These are phyloP conservation scores for Elaeis guineensis DNA, from an alignment of 176 grass and related monocot genomes.

Conservation along the genomic window DNA sequence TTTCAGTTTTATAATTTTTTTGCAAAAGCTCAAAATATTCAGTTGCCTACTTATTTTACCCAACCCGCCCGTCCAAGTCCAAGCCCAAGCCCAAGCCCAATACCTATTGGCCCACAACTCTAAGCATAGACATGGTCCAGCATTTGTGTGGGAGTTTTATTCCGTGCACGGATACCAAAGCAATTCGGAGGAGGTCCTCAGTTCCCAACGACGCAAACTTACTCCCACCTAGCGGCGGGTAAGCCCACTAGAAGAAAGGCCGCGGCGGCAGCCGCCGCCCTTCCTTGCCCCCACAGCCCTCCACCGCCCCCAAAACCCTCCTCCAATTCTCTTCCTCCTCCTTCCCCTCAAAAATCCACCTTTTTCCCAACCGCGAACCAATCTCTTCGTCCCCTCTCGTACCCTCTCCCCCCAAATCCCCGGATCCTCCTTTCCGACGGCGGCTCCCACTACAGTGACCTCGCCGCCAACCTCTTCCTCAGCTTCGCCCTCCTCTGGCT, in stretches of 20 bases:
- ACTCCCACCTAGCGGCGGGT: constrained; percentile 7
- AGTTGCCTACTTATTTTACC: too few relatives aligned
- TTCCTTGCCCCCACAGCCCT: neutral
- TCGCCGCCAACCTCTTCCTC: constrained; percentile 61
- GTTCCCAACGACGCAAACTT: too few relatives aligned
- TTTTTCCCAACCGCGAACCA: neutral
- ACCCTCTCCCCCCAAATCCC: constrained; percentile 9
- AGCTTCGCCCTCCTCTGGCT: constrained; percentile 79
- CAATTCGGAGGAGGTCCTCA: too few relatives aligned
- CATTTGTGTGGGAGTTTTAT: too few relatives aligned
- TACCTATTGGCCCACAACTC: too few relatives aligned
- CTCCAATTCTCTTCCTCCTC: neutral
- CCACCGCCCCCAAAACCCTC: constrained; percentile 5
- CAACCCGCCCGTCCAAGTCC: too few relatives aligned
- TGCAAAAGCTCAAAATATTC: too few relatives aligned
- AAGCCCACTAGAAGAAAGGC: constrained; percentile 9
- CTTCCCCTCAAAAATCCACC: neutral
- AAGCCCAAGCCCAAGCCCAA: too few relatives aligned
- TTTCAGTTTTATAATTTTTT: too few relatives aligned
- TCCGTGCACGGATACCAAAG: too few relatives aligned
- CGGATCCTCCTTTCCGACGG: neutral
- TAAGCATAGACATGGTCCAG: too few relatives aligned
- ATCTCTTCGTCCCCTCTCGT: constrained; percentile 16
- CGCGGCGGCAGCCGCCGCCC: neutral
- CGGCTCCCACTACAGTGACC: constrained; percentile 17